These are phyloP conservation scores for Xylaria venustula DNA, from an alignment of 495 filamentous ascomycete genomes.

Conservation along the genomic window DNA sequence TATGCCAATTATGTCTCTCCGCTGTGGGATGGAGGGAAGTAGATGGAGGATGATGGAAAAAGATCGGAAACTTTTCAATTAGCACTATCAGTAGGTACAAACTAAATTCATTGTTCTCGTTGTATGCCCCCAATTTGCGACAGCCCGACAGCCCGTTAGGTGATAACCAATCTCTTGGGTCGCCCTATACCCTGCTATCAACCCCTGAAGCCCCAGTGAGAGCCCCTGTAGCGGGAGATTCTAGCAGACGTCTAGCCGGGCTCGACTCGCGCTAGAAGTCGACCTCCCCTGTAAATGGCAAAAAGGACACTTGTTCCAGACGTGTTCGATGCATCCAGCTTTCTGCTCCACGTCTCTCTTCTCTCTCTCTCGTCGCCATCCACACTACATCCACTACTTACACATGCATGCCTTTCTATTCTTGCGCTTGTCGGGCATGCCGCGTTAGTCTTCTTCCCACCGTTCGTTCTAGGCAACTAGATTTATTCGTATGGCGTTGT, in stretches of 20 bases:
- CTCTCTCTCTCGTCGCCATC: not conserved
- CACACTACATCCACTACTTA: too few relatives aligned
- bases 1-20: slow-evolving; percentile 1
- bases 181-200: not conserved
- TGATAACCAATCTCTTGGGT: not conserved
- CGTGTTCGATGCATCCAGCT: slow-evolving; percentile 1
- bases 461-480: too few relatives aligned
- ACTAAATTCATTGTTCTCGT: too few relatives aligned
- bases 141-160: not conserved
- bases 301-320: slow-evolving; percentile 19
- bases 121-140: too few relatives aligned
- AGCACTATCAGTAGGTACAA: not conserved
- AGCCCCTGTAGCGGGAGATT: not conserved
- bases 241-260: not conserved
- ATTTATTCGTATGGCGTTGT: too few relatives aligned
- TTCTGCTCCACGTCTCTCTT: not conserved
- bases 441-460: not conserved
- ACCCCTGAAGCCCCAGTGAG: not conserved
- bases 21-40: slow-evolving; percentile 6
- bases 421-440: too few relatives aligned
- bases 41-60: slow-evolving; percentile 8
- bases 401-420: too few relatives aligned
- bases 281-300: not conserved
- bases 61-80: slow-evolving; percentile 1
- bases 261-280: not conserved